Base-by-base conservation (phyloP, 495 filamentous ascomycete species). In the Penicillium arizonense region DNA sequence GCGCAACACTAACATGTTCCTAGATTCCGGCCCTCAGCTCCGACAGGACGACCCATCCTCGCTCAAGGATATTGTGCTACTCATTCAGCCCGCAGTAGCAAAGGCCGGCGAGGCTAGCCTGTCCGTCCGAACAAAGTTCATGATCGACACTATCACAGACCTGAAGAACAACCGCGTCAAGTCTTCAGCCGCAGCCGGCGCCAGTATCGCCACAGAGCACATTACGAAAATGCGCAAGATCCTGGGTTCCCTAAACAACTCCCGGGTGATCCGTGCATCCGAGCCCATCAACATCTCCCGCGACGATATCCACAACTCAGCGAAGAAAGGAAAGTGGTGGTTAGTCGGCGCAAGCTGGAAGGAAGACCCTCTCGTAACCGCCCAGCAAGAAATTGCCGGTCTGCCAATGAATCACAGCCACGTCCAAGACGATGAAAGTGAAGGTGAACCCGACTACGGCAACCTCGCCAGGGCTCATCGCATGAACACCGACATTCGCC, bases 301-400 rank as follows among this genome's bases (percentile, higher is more conserved):
- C 5, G 73, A 80, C 23, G 94, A 97, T 62, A 89, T 97, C 52
- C 80, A 79, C 47, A 79, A 93, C 49, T 86, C 84, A 3, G 85
- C 91, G 18, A 91, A 87, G 57, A 90, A 88, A 69, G 94, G 94
- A 3, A 97, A 96, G 75, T 97, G 94, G 95, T 97, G 94, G 94
- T 81, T 97, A 33, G 87, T 96, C 21, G 93, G 94, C 39, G 91
- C 93, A 11, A 95, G 90, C 69, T 96, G 91, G 87, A 84, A 77
- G 26, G 79, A 81, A 45, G 71, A 72, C 21, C 62, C 73, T 2
- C 56, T 77, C 23, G 69, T 73, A 14, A 58, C 67, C 26, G 72
- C 73, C 13, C 71, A 70, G 18, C 54, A 70, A 45, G 69, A 74
- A 43, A 56, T 75, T 23, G 58, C 64, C 21, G 45, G 32, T 36